These are phyloP conservation scores for Magnolia sinica DNA, from an alignment of 164 flowering plant species.

Conservation along the genomic window DNA sequence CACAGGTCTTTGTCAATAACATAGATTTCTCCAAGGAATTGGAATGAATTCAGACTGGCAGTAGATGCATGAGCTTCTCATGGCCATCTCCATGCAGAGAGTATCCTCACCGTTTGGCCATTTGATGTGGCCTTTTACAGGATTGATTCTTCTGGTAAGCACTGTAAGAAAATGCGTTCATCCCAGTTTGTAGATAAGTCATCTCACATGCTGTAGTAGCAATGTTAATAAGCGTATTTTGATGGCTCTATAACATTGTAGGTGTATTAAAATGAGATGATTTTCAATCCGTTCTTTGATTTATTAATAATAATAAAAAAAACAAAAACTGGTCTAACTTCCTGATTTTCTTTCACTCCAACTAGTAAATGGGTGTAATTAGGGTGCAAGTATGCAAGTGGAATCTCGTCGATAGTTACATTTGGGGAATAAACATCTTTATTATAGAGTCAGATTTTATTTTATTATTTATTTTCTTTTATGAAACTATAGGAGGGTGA, in stretches of 20 bases:
- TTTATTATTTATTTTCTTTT: no score
- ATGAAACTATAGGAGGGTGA: no score
- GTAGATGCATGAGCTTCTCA: background rate
- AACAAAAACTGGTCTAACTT: background rate
- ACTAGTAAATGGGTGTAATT: no score
- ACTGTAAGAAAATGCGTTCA: background rate
- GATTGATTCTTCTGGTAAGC: background rate
- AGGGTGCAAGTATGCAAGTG: no score
- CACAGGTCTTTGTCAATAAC: slow-evolving; percentile 91
- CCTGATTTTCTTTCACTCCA: no score
- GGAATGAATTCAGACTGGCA: slow-evolving; percentile 34
- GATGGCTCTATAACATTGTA: background rate
- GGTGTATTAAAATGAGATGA: background rate
- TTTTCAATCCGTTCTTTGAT: background rate
- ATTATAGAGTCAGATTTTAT: no score
- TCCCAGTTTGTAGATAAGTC: slow-evolving; percentile 8
- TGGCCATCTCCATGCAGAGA: background rate
- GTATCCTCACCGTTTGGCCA: background rate
- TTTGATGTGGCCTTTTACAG: background rate
- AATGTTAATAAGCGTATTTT: background rate
- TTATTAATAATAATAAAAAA: background rate
- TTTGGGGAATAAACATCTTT: no score
- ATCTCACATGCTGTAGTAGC: background rate
- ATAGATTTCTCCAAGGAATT: slow-evolving; percentile 81
- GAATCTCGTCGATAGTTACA: no score